phyloP scores from a whole-genome alignment of 805 yeast species.

The Ogataea parapolymorpha region DNA sequence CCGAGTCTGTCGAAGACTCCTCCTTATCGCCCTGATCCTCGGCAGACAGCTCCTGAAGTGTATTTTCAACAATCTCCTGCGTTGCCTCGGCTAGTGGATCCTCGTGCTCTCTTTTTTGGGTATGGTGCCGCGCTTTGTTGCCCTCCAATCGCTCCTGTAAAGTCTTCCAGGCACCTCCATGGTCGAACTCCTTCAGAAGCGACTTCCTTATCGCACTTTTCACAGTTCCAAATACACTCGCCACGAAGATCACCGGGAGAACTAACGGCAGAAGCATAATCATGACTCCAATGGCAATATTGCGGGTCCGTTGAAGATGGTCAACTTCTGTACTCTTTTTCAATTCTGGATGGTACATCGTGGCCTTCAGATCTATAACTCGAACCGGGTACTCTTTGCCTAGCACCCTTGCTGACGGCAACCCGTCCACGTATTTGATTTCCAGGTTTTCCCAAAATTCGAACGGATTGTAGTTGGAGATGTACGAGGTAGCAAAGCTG shows the following conservation, averaged over 20 bases:
- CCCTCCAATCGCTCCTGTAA: conserved; percentile 3
- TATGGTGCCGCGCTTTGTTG: conserved; percentile 6
- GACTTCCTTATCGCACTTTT: conserved; percentile 23
- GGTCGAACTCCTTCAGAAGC: conserved; percentile 13
- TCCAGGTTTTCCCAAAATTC: conserved; percentile 45
- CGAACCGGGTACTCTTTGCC: conserved; percentile 42
- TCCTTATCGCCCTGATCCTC: conserved; percentile 1
- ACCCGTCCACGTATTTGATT: conserved; percentile 44
- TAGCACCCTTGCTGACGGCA: conserved; percentile 37
- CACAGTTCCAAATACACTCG: conserved; percentile 26
- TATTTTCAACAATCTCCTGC: conserved; percentile 28
- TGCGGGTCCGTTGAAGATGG: conserved; percentile 8
- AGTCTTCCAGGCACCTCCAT: conserved; percentile 8
- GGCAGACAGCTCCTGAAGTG: conserved; percentile 13
- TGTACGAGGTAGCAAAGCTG: conserved; percentile 78
- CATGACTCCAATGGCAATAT: conserved; percentile 6
- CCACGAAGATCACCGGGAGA: conserved; percentile 25
- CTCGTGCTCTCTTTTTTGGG: conserved; percentile 6
- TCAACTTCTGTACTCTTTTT: not conserved
- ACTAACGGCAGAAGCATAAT: conserved; percentile 16
- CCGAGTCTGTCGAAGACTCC: not conserved
- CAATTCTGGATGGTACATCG: conserved; percentile 20
- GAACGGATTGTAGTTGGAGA: conserved; percentile 73
- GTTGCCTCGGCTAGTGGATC: conserved; percentile 26
- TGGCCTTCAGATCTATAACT: conserved; percentile 47